A percentile compares a stretch with the other conserved stretches of the same genome.
Evolutionary conservation across 768 basidiomycete species (phyloP).

Genomic region (Leucocoprinus leucothites): DNA sequence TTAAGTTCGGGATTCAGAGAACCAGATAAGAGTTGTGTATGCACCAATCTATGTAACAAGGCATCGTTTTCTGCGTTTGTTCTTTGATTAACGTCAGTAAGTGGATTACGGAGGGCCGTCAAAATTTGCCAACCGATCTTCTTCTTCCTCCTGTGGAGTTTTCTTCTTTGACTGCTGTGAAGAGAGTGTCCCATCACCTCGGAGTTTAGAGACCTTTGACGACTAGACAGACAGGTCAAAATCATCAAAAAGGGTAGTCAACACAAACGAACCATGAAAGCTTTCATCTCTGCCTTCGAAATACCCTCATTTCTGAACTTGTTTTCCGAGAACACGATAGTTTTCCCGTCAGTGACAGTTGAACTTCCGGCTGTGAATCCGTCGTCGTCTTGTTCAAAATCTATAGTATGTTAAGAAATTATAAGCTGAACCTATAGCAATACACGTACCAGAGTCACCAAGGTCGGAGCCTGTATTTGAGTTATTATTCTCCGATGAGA

Average conservation of each 20-base stretch:
- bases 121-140: slow-evolving; percentile 46
- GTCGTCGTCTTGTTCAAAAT: slow-evolving; percentile 44
- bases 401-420: slow-evolving; percentile 17
- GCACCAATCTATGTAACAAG: slow-evolving; percentile 72
- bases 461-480: slow-evolving; percentile 15
- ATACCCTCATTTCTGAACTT: slow-evolving; percentile 19
- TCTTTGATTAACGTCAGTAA: slow-evolving; percentile 34
- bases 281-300: slow-evolving; percentile 48
- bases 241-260: not conserved
- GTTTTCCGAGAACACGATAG: slow-evolving; percentile 52
- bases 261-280: slow-evolving; percentile 65
- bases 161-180: slow-evolving; percentile 22
- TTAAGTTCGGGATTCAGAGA: slow-evolving; percentile 62
- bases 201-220: slow-evolving; percentile 69
- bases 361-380: slow-evolving; percentile 34
- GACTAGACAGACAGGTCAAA: slow-evolving; percentile 45
- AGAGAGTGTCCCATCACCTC: slow-evolving; percentile 26
- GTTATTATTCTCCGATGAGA: slow-evolving; percentile 15
- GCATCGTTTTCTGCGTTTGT: slow-evolving; percentile 78
- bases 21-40: slow-evolving; percentile 76
- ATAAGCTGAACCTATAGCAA: not conserved
- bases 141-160: slow-evolving; percentile 54
- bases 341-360: slow-evolving; percentile 30
- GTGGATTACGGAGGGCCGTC: not conserved
- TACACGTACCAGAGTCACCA: not conserved